phyloP scores from a whole-genome alignment of 148 eudicot genomes.

The Camellia sinensis region DNA sequence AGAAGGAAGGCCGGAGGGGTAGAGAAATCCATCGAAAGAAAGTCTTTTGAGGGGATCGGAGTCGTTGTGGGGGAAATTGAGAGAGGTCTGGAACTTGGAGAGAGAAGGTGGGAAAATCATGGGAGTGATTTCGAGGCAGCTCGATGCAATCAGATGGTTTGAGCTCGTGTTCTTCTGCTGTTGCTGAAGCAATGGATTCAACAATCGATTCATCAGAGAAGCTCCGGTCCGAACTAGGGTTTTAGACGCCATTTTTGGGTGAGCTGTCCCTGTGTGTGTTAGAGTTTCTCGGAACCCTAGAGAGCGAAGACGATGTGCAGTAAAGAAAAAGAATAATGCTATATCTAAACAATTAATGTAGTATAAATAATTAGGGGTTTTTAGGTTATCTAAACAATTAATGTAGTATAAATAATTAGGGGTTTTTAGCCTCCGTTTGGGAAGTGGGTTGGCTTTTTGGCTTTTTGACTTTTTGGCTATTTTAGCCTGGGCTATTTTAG shows the following conservation, averaged over 20 bases:
- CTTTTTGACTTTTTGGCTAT: too few species aligned
- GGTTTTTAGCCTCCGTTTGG: too few species aligned
- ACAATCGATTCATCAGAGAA: conserved; percentile 40
- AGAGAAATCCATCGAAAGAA: conserved; percentile 31
- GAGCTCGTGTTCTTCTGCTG: conserved; percentile 6
- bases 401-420: too few species aligned
- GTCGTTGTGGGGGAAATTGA: conserved; percentile 35
- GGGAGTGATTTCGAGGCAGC: conserved; percentile 14
- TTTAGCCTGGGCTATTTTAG: too few species aligned
- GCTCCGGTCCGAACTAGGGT: conserved; percentile 54
- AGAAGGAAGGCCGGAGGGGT: conserved; percentile 68
- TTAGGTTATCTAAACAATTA: too few species aligned
- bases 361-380: too few species aligned
- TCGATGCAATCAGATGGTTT: conserved; percentile 8
- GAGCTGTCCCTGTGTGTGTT: background rate
- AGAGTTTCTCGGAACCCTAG: background rate
- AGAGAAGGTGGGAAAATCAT: conserved; percentile 20
- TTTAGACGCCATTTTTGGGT: conserved; percentile 50
- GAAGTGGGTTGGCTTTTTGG: too few species aligned
- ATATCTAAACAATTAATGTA: too few species aligned
- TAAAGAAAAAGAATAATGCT: too few species aligned
- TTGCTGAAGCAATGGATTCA: conserved; percentile 21
- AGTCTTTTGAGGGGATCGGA: conserved; percentile 27
- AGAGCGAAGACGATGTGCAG: background rate
- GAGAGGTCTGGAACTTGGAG: conserved; percentile 26